These are phyloP conservation scores for Globisporangium emineosum DNA, from an alignment of 352 stramenopile species.

Conservation along the genomic window DNA sequence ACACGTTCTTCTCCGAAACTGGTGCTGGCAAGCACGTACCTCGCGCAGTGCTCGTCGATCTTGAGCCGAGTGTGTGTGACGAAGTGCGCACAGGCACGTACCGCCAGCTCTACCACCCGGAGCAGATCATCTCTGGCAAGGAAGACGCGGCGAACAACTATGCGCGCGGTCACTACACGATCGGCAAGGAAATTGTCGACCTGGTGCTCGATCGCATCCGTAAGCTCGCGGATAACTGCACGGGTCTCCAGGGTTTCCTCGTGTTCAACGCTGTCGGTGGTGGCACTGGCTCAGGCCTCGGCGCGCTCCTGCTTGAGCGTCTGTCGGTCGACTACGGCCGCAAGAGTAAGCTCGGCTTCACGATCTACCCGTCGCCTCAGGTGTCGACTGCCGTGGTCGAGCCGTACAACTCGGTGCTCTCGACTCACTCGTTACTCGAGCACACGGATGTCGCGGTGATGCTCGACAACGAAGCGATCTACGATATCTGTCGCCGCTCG, in stretches of 20 bases:
- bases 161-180: constrained; percentile 92
- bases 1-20: constrained; percentile 96
- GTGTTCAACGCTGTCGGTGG: constrained; percentile 98
- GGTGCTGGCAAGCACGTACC: constrained; percentile 96
- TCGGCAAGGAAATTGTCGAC: constrained; percentile 97
- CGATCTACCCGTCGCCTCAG: constrained; percentile 96
- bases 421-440: constrained; percentile 96
- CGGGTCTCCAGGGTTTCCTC: constrained; percentile 97
- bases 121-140: constrained; percentile 99
- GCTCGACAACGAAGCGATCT: constrained; percentile 98
- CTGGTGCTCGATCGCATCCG: constrained; percentile 96
- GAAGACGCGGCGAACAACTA: constrained; percentile 93
- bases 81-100: constrained; percentile 96
- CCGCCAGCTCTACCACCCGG: constrained; percentile 96
- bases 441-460: constrained; percentile 98
- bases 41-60: constrained; percentile 96
- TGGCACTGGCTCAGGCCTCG: constrained; percentile 97
- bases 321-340: constrained; percentile 97
- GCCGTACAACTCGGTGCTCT: constrained; percentile 98
- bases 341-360: constrained; percentile 98
- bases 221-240: constrained; percentile 97
- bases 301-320: constrained; percentile 95
- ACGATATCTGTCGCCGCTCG: constrained; percentile 97
- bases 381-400: constrained; percentile 96
- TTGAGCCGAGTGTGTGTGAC: constrained; percentile 98